Conservation (phyloP, 1,284 basidiomycete species). For the Agaricales sp. region DNA sequence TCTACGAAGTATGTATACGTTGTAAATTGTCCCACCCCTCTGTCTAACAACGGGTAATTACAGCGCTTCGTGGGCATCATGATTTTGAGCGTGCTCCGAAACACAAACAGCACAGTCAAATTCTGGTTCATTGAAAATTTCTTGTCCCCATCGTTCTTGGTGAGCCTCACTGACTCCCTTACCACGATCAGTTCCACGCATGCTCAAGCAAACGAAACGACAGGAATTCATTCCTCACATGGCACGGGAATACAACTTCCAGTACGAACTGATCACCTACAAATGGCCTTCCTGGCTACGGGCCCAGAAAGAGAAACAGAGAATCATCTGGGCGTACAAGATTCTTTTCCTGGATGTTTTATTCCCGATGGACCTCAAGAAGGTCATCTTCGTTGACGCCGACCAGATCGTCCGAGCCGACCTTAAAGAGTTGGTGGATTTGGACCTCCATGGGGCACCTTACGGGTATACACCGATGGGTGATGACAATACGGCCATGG, state of each 20-base stretch:
- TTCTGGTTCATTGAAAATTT: slow-evolving; percentile 99
- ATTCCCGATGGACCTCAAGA: slow-evolving; percentile 96
- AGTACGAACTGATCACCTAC: slow-evolving; percentile 96
- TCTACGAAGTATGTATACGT: slow-evolving; percentile 71
- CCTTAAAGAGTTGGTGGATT: slow-evolving; percentile 83
- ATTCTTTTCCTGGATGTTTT: slow-evolving; percentile 97
- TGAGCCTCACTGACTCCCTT: slow-evolving; percentile 23
- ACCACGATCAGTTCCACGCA: slow-evolving; percentile 4
- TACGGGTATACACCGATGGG: slow-evolving; percentile 98
- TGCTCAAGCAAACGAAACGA: neutral
- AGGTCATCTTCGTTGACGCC: slow-evolving; percentile 98
- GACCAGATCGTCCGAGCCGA: slow-evolving; percentile 97
- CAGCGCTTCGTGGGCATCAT: slow-evolving; percentile 97
- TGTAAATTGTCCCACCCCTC: neutral
- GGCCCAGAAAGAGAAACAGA: slow-evolving; percentile 94
- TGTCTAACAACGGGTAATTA: slow-evolving; percentile 9
- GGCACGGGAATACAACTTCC: slow-evolving; percentile 83
- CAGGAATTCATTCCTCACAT: slow-evolving; percentile 94
- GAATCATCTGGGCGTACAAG: slow-evolving; percentile 99
- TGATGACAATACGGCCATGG: slow-evolving; percentile 89
- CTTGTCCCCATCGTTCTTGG: slow-evolving; percentile 93
- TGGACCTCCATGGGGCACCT: slow-evolving; percentile 85
- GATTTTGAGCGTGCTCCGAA: slow-evolving; percentile 91
- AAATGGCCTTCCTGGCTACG: slow-evolving; percentile 98
- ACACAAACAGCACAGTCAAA: slow-evolving; percentile 90